A percentile compares a stretch with the other conserved stretches of the same genome.
phyloP scores from a whole-genome alignment of 2,329 filamentous ascomycete genomes.

The Neocatenulostroma microsporum region DNA sequence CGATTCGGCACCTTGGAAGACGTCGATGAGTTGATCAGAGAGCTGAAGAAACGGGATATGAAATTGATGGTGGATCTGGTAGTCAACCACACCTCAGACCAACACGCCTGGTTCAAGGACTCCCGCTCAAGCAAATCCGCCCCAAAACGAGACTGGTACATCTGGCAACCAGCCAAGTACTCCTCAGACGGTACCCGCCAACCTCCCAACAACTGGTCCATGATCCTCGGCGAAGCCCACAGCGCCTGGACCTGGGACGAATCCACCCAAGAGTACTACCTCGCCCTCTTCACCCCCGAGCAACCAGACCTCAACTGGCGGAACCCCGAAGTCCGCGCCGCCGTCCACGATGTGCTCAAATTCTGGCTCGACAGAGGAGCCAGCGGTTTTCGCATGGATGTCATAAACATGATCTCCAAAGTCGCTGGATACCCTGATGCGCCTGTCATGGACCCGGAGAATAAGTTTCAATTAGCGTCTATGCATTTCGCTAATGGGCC shows the following conservation, averaged over 20 bases:
- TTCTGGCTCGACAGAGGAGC: constrained; percentile 44
- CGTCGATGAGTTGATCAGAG: constrained; percentile 38
- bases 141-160: constrained; percentile 55
- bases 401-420: constrained; percentile 44
- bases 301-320: constrained; percentile 46
- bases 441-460: constrained; percentile 32
- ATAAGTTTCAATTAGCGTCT: constrained; percentile 41
- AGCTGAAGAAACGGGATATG: constrained; percentile 39
- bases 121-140: constrained; percentile 45
- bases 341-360: constrained; percentile 40
- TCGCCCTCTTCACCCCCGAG: constrained; percentile 40
- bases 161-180: constrained; percentile 54
- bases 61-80: constrained; percentile 38
- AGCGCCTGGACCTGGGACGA: constrained; percentile 42
- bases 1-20: constrained; percentile 41
- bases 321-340: constrained; percentile 36
- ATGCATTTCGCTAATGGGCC: constrained; percentile 52
- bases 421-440: constrained; percentile 37
- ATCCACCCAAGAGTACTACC: constrained; percentile 40
- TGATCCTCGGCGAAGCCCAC: constrained; percentile 33
- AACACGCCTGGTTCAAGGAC: constrained; percentile 53
- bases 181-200: constrained; percentile 46
- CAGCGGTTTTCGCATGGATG: constrained; percentile 43
- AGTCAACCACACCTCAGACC: constrained; percentile 28
- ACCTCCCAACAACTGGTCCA: constrained; percentile 50